phyloP scores from a whole-genome alignment of 2,329 filamentous ascomycete species.

The Hypoxylon sp. region DNA sequence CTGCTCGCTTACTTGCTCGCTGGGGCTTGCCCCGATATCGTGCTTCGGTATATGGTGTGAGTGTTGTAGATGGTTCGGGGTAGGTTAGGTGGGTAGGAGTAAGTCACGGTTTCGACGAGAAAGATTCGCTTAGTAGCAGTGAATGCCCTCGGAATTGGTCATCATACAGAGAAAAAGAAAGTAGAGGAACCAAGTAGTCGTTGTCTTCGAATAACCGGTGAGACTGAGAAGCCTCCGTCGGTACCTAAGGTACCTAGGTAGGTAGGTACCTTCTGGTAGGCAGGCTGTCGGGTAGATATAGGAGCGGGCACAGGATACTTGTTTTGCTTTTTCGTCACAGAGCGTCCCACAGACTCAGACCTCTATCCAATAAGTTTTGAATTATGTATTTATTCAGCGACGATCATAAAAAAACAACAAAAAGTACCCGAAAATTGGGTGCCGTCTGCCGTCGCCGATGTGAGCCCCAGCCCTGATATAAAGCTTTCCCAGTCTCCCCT shows the following conservation, averaged over 20 bases:
- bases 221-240: neutral
- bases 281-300: neutral
- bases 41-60: neutral
- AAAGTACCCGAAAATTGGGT: neutral
- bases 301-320: neutral
- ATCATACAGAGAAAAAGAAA: conserved; percentile 3
- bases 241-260: too few relatives aligned
- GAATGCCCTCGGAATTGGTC: neutral
- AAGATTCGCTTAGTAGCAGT: conserved; percentile 2
- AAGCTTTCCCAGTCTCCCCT: too few relatives aligned
- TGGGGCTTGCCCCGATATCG: neutral
- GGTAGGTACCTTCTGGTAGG: too few relatives aligned
- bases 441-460: too few relatives aligned
- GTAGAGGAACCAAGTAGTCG: conserved; percentile 11
- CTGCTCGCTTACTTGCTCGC: conserved; percentile 3
- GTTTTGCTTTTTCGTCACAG: neutral
- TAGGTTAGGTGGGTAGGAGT: too few relatives aligned
- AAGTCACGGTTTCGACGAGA: conserved; percentile 3
- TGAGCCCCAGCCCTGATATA: neutral
- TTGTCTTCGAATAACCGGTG: neutral
- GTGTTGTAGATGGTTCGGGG: too few relatives aligned
- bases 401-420: neutral
- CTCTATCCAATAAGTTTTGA: too few relatives aligned
- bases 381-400: neutral
- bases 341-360: neutral